Evolutionary conservation across 2,329 filamentous ascomycete genomes (phyloP).

Genomic region (Beauveria brongniartii): DNA sequence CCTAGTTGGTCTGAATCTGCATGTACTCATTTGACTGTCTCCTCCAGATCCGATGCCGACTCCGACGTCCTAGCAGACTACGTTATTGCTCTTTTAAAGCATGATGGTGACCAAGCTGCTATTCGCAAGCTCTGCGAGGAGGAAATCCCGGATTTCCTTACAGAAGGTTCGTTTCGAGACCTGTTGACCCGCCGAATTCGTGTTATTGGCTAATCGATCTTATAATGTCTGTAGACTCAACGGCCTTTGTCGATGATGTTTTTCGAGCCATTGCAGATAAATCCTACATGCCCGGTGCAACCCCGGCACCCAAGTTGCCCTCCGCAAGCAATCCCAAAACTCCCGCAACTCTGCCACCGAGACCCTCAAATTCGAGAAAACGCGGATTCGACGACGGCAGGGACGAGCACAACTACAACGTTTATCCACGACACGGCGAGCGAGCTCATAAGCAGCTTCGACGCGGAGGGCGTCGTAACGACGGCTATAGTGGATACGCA

Average conservation of each 20-base stretch:
- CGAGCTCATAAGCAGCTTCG: slow-evolving; percentile 53
- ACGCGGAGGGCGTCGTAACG: slow-evolving; percentile 35
- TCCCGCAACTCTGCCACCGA: slow-evolving; percentile 15
- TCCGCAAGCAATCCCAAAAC: background rate
- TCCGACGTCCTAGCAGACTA: slow-evolving; percentile 78
- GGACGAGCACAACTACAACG: slow-evolving; percentile 17
- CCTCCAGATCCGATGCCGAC: slow-evolving; percentile 65
- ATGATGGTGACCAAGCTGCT: slow-evolving; percentile 56
- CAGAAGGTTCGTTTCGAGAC: slow-evolving; percentile 40
- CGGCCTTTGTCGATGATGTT: slow-evolving; percentile 60
- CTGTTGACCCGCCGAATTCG: too few species aligned
- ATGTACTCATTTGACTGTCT: slow-evolving; percentile 6
- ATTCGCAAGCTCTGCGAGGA: slow-evolving; percentile 61
- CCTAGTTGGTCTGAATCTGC: background rate
- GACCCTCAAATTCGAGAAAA: slow-evolving; percentile 22
- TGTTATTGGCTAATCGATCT: background rate
- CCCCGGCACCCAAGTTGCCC: slow-evolving; percentile 28
- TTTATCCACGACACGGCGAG: slow-evolving; percentile 22
- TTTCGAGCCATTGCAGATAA: slow-evolving; percentile 57
- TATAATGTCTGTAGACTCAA: slow-evolving; percentile 22
- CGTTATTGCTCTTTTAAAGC: slow-evolving; percentile 66
- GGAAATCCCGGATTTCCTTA: slow-evolving; percentile 68
- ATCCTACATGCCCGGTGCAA: slow-evolving; percentile 49
- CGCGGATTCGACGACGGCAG: slow-evolving; percentile 25
- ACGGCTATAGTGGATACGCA: slow-evolving; percentile 15